A percentile compares a stretch with the other conserved stretches of the same genome.
phyloP scores from a whole-genome alignment of 73 alveolate species.

The Paramecium caudatum region DNA sequence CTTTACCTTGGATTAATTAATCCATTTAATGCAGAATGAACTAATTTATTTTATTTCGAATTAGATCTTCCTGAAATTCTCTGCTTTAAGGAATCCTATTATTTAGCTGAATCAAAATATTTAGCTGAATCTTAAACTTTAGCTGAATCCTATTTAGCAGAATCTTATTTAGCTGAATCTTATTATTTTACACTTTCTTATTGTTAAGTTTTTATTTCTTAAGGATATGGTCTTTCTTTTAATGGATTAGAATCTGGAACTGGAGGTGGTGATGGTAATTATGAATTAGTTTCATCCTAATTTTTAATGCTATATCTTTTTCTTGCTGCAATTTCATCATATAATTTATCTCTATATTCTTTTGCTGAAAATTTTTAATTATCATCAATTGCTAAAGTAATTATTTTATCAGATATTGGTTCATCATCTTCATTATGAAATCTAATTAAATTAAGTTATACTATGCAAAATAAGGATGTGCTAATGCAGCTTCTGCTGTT shows the following conservation, averaged over 20 bases:
- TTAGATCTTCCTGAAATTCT: conserved; percentile 35
- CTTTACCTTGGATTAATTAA: conserved; percentile 49
- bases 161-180: no score
- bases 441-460: not conserved
- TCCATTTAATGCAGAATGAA: conserved; percentile 50
- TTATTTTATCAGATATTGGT: conserved; percentile 85
- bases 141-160: not conserved
- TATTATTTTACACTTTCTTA: not conserved
- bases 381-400: conserved; percentile 90
- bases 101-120: conserved; percentile 14
- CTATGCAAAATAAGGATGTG: conserved; percentile 91
- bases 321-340: conserved; percentile 87
- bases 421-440: conserved; percentile 93
- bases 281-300: conserved; percentile 24
- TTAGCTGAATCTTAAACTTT: conserved; percentile 10
- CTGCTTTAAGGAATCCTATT: not conserved
- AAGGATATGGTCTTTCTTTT: conserved; percentile 33
- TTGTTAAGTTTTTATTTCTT: conserved; percentile 5
- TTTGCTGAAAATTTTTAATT: conserved; percentile 86
- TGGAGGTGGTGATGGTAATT: conserved; percentile 66
- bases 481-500: conserved; percentile 87
- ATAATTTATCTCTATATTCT: conserved; percentile 89
- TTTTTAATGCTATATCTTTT: conserved; percentile 74
- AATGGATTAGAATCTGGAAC: not conserved
- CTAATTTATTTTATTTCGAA: not conserved